Base-by-base conservation (phyloP, 2,329 filamentous ascomycete genomes). In the Periconia digitata region DNA sequence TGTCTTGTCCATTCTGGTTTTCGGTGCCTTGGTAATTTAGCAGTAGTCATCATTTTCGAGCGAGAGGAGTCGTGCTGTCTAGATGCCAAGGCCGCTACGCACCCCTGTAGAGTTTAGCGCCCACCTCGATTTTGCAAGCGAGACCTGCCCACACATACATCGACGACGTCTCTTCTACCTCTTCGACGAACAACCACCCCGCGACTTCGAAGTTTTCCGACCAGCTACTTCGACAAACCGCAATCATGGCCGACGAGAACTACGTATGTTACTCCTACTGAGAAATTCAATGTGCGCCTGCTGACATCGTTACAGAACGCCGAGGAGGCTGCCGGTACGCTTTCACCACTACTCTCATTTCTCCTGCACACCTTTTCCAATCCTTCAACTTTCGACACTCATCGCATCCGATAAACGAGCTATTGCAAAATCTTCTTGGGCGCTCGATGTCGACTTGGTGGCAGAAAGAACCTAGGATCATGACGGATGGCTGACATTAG, bases 251-350 rank as follows among this genome's bases (percentile, higher is more conserved):
- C 85, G 89, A 92, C 83, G 74, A 78, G 70, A 87, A 91, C 81
- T 94, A 94, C 82, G 89, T 92, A 83, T 78, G 88, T 88, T 58
- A 59, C 62, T 62, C 40, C 56, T 16, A 12, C 18, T 13, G 23
- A 43, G 18, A 8, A 17, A 18, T 37, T 10, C 21, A 29, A 6
- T 18, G 35, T 8, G 70, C 47, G 48, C 44, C 41, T 60, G 49
- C 62, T 62, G 52, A 64, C 53, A 44, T 20, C 42, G 37, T 45
- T 18, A 52, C 72, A 96, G 91, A 92, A 96, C 83, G 87, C 92
- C 77, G 91, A 95, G 84, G 90, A 94, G 85, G 92, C 92, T 80
- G 92, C 91, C 76, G 82, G 81, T 85, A 84, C 72, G 82, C 55
- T 62, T 54, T 54, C 27, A 12, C 27, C 27, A 12, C 27, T 32